A percentile compares a stretch with the other conserved stretches of the same genome.
Evolutionary conservation across 805 yeast species (phyloP).

Genomic region (Dipodascus albidus): DNA sequence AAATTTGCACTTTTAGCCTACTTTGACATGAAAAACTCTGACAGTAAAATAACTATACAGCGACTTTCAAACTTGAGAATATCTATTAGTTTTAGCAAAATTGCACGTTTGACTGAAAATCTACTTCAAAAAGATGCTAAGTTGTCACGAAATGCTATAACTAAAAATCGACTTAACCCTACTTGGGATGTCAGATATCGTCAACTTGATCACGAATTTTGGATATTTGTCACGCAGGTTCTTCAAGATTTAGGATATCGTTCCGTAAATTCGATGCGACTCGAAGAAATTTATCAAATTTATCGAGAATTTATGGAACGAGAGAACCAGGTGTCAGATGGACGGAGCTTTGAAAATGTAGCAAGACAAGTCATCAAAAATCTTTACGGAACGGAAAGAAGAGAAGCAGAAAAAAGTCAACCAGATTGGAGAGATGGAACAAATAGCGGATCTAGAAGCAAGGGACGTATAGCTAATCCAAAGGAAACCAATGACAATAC

Average conservation of each 20-base stretch:
- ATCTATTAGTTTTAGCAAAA: not conserved
- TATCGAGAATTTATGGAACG: not conserved
- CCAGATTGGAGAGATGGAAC: not conserved
- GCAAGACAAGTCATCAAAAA: not conserved
- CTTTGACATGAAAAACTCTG: not conserved
- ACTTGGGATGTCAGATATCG: not conserved
- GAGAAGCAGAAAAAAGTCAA: not conserved
- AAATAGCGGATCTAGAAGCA: not conserved
- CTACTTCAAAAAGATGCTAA: not conserved
- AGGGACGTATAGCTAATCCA: not conserved
- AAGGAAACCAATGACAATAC: not conserved
- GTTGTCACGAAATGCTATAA: not conserved
- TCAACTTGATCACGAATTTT: not conserved
- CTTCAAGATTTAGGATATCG: not conserved
- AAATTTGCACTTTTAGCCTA: not conserved
- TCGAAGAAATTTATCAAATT: not conserved
- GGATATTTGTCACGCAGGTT: not conserved
- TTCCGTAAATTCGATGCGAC: not conserved
- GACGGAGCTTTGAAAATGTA: not conserved
- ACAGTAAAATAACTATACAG: conserved; percentile 2
- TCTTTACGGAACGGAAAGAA: not conserved
- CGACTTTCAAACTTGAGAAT: conserved; percentile 10
- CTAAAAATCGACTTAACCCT: not conserved
- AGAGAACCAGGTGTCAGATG: not conserved
- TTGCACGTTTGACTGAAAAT: not conserved